Conservation (phyloP, 768 basidiomycete species). For the Pleurotus salmoneostramineus region DNA sequence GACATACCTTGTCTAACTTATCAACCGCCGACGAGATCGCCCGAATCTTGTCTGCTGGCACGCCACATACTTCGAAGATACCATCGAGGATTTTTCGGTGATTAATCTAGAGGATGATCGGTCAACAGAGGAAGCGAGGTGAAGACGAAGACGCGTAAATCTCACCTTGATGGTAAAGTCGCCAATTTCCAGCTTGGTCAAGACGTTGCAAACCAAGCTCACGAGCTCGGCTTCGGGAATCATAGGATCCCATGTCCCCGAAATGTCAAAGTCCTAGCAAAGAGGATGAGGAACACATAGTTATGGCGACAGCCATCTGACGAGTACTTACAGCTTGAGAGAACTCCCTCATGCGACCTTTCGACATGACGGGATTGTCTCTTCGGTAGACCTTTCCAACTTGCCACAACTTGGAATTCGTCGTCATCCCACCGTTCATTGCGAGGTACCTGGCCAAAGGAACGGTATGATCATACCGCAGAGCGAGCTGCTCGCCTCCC, state of each 20-base stretch:
- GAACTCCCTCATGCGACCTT: constrained; percentile 98
- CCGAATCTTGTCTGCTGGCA: constrained; percentile 84
- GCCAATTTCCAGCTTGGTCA: constrained; percentile 83
- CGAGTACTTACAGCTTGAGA: constrained; percentile 77
- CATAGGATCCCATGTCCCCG: constrained; percentile 93
- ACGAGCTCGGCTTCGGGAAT: constrained; percentile 94
- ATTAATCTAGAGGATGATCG: constrained; percentile 62
- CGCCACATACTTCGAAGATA: constrained; percentile 95
- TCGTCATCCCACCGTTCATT: constrained; percentile 82
- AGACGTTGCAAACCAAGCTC: constrained; percentile 74
- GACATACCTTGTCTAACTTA: constrained; percentile 88
- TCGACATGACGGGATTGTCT: constrained; percentile 96
- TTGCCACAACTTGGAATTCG: constrained; percentile 88
- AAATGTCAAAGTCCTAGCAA: constrained; percentile 88
- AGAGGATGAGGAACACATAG: background rate
- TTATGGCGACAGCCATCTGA: background rate
- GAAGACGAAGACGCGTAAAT: background rate
- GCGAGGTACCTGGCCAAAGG: constrained; percentile 94
- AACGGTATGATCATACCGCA: constrained; percentile 96
- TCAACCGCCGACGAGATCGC: constrained; percentile 95
- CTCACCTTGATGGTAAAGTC: constrained; percentile 94
- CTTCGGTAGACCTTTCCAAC: constrained; percentile 98
- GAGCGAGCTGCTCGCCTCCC: constrained; percentile 91
- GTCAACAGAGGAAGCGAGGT: background rate
- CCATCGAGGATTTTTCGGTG: constrained; percentile 97